phyloP scores from a whole-genome alignment of 805 yeast genomes.

The Lachancea sp. region DNA sequence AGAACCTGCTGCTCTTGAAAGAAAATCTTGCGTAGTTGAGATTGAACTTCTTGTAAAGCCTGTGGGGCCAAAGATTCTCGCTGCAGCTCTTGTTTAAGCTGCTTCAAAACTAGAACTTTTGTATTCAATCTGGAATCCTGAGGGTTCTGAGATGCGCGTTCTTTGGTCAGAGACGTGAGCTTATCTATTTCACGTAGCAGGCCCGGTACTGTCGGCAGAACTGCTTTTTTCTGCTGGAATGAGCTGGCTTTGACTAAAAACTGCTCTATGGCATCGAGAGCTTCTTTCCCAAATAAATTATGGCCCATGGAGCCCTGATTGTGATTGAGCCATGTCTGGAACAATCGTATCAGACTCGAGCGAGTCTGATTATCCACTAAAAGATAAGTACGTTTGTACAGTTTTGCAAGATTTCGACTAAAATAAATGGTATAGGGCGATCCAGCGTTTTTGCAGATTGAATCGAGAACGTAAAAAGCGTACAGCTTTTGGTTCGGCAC shows the following conservation, averaged over 20 bases:
- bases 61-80: conserved; percentile 30
- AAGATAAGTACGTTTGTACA: conserved; percentile 73
- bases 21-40: conserved; percentile 34
- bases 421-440: conserved; percentile 81
- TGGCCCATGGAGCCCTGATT: conserved; percentile 34
- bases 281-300: conserved; percentile 67
- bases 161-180: conserved; percentile 30
- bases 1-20: conserved; percentile 34
- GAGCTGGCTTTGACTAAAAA: conserved; percentile 61
- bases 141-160: conserved; percentile 29
- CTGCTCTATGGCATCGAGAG: conserved; percentile 63
- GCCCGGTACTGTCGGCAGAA: conserved; percentile 21
- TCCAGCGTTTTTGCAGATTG: conserved; percentile 86
- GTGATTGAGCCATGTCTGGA: conserved; percentile 81
- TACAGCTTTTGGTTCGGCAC: conserved; percentile 80
- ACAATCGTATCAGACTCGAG: conserved; percentile 64
- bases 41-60: conserved; percentile 34
- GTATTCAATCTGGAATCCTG: conserved; percentile 29
- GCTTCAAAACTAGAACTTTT: conserved; percentile 32
- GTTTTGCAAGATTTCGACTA: conserved; percentile 53
- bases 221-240: conserved; percentile 32
- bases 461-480: conserved; percentile 79
- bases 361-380: conserved; percentile 72
- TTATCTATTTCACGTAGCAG: conserved; percentile 34
- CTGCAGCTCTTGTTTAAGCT: conserved; percentile 33